These are phyloP conservation scores for Dendrostoma leiphaemia DNA, from an alignment of 2,329 filamentous ascomycete genomes.

Conservation along the genomic window DNA sequence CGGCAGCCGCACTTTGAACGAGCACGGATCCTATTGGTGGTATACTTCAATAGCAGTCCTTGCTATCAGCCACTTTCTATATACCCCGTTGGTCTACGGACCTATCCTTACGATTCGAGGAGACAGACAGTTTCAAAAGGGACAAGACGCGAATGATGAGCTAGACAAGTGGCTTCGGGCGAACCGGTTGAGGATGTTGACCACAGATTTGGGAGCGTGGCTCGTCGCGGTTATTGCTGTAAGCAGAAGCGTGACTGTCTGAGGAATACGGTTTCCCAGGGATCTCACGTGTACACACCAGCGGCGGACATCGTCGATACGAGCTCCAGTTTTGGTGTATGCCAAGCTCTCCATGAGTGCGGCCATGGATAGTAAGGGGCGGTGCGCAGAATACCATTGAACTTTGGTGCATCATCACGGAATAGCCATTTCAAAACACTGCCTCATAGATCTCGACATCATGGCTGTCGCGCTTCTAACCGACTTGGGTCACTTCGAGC, in stretches of 20 bases:
- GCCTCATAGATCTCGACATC: no score
- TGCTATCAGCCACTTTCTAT: constrained; percentile 32
- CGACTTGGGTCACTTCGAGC: no score
- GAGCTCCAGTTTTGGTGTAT: no score
- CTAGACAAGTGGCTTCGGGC: constrained; percentile 31
- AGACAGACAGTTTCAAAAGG: constrained; percentile 19
- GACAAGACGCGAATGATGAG: constrained; percentile 13
- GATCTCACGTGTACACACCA: no score
- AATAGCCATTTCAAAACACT: no score
- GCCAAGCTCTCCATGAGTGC: no score
- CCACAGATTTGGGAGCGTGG: constrained; percentile 34
- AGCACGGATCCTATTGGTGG: constrained; percentile 28
- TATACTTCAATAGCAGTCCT: constrained; percentile 31
- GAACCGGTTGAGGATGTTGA: constrained; percentile 31
- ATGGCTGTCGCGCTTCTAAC: no score
- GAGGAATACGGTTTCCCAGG: no score
- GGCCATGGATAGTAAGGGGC: no score
- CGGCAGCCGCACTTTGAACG: constrained; percentile 21
- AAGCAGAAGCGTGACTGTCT: constrained; percentile 19
- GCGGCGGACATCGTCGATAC: no score
- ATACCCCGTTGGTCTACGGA: constrained; percentile 32
- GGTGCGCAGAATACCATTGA: no score
- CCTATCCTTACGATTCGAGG: constrained; percentile 30
- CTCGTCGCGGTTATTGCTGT: constrained; percentile 30
- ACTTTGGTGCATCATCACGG: no score